Evolutionary conservation across 495 filamentous ascomycete species (phyloP), one percentile per base, ranked within the genome.

Genomic region (Talaromyces wortmannii): DNA sequence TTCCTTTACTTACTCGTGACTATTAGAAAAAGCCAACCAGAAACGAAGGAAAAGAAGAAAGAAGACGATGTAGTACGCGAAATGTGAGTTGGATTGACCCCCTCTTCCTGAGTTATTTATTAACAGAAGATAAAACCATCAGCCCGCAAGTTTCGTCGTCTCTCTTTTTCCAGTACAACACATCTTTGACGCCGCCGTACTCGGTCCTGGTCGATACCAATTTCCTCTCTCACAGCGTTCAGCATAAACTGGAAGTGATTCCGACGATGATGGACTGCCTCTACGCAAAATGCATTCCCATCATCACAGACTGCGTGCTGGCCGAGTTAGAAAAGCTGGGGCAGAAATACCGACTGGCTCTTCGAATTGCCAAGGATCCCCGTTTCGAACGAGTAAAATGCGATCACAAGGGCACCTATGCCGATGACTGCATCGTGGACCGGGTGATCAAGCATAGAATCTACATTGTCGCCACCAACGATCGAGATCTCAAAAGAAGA

Each of bases 111-210:
- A 2, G 23, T 4, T 4, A 23, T 23, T 23, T 23, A 4, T 6
- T 18, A 40, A 53, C 15, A 17, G 2, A 53, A 53, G 17, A 6
- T 12, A 23, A 23, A 23, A 23, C 48, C 56, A 31, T 18, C 13
- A 55, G 56, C 6, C 82, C 87, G 10, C 87, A 92, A 70, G 84
- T 88, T 52, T 87, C 92, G 6, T 91, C 91, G 7, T 79, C 83
- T 47, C 85, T 98, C 71, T 98, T 97, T 84, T 97, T 96, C 75
- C 82, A 90, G 60, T 89, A 92, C 76, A 98, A 98, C 73, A 88
- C 88, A 47, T 88, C 90, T 30, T 83, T 98, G 50, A 81, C 86
- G 17, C 94, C 94, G 2, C 91, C 91, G n/a, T 96, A 95, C 77
- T 81, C 78, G 12, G 81, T 95, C 42, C 83, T 95, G 30, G 78